Base-by-base conservation (phyloP, 768 basidiomycete genomes). In the Paxillus ammoniavirescens region DNA sequence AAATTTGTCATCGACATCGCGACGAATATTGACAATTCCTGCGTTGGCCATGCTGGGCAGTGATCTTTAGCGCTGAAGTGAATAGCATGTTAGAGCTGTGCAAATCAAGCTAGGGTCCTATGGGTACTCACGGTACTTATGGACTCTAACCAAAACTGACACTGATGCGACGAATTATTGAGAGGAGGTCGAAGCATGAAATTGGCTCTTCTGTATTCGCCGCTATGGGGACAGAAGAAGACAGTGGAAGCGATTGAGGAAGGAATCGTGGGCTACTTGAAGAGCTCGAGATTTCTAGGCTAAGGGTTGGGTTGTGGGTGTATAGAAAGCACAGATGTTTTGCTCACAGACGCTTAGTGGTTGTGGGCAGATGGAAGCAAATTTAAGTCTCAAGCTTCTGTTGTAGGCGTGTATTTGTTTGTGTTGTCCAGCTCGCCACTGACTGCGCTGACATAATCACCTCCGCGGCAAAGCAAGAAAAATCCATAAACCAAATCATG, bases 1-100 rank as follows among this genome's bases (percentile, higher is more conserved):
- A 71, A 94, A 95, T 73, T 92, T 92, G 80, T 96, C 92, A 75
- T 93, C 91, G 77, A 95, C 91, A 76, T 95, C 93, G 64, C 93
- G 90, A 74, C 93, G 89, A 68, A 95, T 89, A 78, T 95, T 95
- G 52, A 95, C 93, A 69, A 86, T 78, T 73, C 83, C 85, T 72
- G 84, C 72, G 60, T 61, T 79, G 76, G 92, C 90, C 91, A 93
- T 95, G 70, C 67, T 93, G 88, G 83, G 80, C 76, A 72, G 58
- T 61, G 30, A 52, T 54, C 61, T 79, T 88, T 75, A 90, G 64
- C 82, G 86, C 87, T 89, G 58, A 5, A 41, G 46, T 6, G 33
- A 14, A 46, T 3, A 13, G 13, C 8, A 42, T 47, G 42, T 63
- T 7, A 56, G 18, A 14, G 8, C 31, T 4, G 42, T 41, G 13